These are phyloP conservation scores for Saccharomyces paradoxus DNA, from an alignment of 805 yeast species.

Conservation along the genomic window DNA sequence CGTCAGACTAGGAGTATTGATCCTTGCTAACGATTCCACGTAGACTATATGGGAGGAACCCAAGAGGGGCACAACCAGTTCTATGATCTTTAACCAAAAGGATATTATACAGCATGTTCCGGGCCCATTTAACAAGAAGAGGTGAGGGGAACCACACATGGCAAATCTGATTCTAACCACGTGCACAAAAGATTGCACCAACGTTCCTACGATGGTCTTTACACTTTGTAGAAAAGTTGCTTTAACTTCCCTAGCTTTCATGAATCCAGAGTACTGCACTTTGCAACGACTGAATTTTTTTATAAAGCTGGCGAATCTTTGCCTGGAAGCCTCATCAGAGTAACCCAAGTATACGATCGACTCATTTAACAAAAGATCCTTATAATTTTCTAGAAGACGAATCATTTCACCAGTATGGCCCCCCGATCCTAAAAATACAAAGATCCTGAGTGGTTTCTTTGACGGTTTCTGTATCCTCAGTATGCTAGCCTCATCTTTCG, in stretches of 20 bases:
- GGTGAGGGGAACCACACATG: slow-evolving; percentile 18
- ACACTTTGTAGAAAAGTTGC: slow-evolving; percentile 29
- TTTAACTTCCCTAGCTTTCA: slow-evolving; percentile 34
- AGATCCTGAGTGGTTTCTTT: slow-evolving; percentile 25
- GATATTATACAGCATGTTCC: slow-evolving; percentile 31
- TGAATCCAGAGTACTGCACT: slow-evolving; percentile 18
- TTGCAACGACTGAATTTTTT: slow-evolving; percentile 3
- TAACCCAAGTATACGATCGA: slow-evolving; percentile 27
- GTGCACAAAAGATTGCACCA: slow-evolving; percentile 17
- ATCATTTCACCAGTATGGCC: slow-evolving; percentile 97
- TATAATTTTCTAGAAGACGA: slow-evolving; percentile 43
- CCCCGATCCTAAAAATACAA: slow-evolving; percentile 85
- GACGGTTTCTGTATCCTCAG: not conserved
- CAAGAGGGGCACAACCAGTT: slow-evolving; percentile 12
- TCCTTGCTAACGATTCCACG: slow-evolving; percentile 83
- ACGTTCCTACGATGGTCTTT: slow-evolving; percentile 29
- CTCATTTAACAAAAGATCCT: slow-evolving; percentile 39
- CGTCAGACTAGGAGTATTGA: slow-evolving; percentile 59
- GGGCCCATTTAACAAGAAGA: slow-evolving; percentile 34
- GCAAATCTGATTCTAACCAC: slow-evolving; percentile 12
- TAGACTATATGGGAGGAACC: slow-evolving; percentile 68
- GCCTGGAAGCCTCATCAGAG: slow-evolving; percentile 32
- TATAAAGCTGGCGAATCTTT: slow-evolving; percentile 29
- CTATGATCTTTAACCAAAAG: slow-evolving; percentile 23
- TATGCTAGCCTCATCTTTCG: not conserved